phyloP scores from a whole-genome alignment of 345 rosid genomes.

The Excoecaria agallocha region DNA sequence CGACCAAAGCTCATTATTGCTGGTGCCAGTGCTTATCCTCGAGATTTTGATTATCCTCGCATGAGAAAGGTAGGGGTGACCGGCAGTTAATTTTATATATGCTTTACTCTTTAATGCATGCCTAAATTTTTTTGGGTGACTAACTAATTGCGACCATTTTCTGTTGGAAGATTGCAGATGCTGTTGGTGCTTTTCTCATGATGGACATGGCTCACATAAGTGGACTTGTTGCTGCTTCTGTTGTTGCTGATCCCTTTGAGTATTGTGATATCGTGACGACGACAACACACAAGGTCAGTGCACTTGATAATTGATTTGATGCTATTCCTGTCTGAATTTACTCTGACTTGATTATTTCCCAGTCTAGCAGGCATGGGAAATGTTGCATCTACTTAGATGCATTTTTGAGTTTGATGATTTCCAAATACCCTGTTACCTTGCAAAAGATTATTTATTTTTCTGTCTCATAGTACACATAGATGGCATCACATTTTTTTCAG shows the following conservation, averaged over 20 bases:
- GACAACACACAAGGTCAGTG: constrained; percentile 80
- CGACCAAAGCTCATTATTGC: constrained; percentile 92
- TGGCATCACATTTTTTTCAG: constrained; percentile 33
- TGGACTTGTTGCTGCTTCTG: constrained; percentile 95
- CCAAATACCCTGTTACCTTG: neutral
- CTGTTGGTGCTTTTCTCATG: constrained; percentile 92
- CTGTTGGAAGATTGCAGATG: constrained; percentile 72
- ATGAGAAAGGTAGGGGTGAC: constrained; percentile 74
- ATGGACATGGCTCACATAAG: constrained; percentile 99
- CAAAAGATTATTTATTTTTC: neutral
- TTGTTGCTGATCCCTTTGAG: constrained; percentile 78
- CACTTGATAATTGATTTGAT: neutral
- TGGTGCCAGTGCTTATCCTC: constrained; percentile 96
- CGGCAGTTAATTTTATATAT: neutral
- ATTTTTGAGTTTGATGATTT: neutral
- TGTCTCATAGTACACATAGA: neutral
- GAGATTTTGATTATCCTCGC: constrained; percentile 88
- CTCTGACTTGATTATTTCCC: neutral
- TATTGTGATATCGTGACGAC: constrained; percentile 93
- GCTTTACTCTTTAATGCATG: neutral
- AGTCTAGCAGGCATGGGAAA: neutral
- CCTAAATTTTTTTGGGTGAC: too few species aligned
- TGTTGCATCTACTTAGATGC: constrained; percentile 7
- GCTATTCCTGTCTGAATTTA: neutral
- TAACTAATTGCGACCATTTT: constrained; percentile 26